Base-by-base conservation (phyloP, 2,329 filamentous ascomycete genomes). In the Endothia cerciana region DNA sequence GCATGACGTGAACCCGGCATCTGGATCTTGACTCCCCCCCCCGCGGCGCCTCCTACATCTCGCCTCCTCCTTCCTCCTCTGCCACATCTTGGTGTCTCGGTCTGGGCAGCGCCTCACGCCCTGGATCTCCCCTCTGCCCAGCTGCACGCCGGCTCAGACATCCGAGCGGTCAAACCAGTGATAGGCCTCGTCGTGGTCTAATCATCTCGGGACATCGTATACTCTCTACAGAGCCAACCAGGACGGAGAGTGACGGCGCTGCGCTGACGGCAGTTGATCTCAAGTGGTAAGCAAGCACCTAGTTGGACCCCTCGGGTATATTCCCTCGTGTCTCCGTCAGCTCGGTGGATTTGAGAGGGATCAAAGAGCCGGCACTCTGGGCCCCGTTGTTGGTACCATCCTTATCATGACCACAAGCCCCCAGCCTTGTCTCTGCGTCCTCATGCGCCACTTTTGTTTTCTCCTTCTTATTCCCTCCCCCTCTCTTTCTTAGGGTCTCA, bases 211-310 rank as follows among this genome's bases (percentile, higher is more conserved):
- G 11, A 25, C n/a, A 25, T 22, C 3, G 43, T 25, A 8, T 47
- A 22, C n/a, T 4, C 3, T 3, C 11, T 28, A 10, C 13, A 28
- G n/a, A 25, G 22, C 45, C 45, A 15, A 49, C 22, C 22, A 15
- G 22, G 45, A 25, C 22, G 25, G 22, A n/a, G 25, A 51, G 22
- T 2, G 10, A 51, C 30, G n/a, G 30, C 30, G 4, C 19, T 17
- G 28, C 17, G 51, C 51, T 55, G 51, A 55, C 51, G n/a, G 51
- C 51, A 55, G 15, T 55, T n/a, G 51, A 55, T 22, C 6, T 51
- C 47, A 51, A 51, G 51, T 55, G 51, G 51, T 55, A 55, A 55
- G 51, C 51, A 55, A 55, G 51, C 51, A 36, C 2, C 28, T 36
- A n/a, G 28, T 36, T 7, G 1, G 11, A 5, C 30, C 19, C 4